Evolutionary conservation across 768 basidiomycete species (phyloP).

Genomic region (Kwoniella newhampshirensis): DNA sequence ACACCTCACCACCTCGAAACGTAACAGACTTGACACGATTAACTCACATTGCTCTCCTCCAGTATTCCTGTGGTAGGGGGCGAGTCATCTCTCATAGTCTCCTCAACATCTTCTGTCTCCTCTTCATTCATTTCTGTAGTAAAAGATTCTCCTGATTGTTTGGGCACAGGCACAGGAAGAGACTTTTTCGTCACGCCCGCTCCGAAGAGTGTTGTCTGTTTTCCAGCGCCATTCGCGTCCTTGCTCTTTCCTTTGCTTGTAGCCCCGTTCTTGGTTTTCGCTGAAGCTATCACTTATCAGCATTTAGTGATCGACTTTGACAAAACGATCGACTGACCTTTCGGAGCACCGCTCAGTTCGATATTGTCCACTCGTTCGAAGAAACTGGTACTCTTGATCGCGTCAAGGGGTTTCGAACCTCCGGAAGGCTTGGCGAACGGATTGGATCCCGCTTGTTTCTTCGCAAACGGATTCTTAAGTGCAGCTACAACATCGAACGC

Average conservation of each 20-base stretch:
- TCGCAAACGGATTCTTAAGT: conserved; percentile 52
- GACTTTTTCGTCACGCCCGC: conserved; percentile 25
- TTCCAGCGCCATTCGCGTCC: conserved; percentile 18
- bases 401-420: conserved; percentile 30
- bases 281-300: neutral
- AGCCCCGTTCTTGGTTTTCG: conserved; percentile 13
- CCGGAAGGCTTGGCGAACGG: conserved; percentile 47
- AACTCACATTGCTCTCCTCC: conserved; percentile 27
- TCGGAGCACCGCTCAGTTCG: conserved; percentile 35
- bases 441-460: conserved; percentile 43
- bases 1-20: neutral
- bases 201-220: conserved; percentile 42
- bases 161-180: conserved; percentile 8
- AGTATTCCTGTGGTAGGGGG: conserved; percentile 11
- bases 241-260: conserved; percentile 9
- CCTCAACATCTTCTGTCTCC: conserved; percentile 20
- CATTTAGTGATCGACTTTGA: neutral
- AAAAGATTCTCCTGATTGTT: conserved; percentile 15
- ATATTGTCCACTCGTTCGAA: conserved; percentile 52
- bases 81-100: conserved; percentile 18
- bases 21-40: neutral
- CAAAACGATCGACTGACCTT: conserved; percentile 19
- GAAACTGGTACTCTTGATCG: conserved; percentile 51
- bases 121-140: conserved; percentile 16
- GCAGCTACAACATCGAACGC: conserved; percentile 12